phyloP scores from a whole-genome alignment of 768 basidiomycete species.

The Macrolepiota fuliginosa region DNA sequence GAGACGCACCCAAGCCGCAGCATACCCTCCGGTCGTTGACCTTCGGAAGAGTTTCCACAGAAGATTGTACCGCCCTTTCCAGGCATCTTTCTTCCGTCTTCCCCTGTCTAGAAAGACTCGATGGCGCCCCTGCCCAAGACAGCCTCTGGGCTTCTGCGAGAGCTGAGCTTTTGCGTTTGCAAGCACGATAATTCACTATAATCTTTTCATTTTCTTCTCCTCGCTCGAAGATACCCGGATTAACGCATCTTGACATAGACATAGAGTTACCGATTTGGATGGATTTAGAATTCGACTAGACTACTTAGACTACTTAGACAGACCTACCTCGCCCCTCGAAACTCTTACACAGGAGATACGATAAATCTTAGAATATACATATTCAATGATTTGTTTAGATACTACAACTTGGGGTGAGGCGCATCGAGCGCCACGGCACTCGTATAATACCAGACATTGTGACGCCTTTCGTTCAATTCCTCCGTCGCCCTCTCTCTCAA shows the following conservation, averaged over 20 bases:
- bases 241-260: background rate
- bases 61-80: background rate
- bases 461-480: conserved; percentile 10
- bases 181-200: background rate
- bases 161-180: background rate
- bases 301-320: background rate
- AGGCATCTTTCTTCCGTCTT: background rate
- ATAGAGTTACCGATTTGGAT: background rate
- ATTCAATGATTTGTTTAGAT: background rate
- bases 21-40: background rate
- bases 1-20: background rate
- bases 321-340: background rate
- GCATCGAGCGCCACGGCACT: background rate
- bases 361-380: background rate
- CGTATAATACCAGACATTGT: conserved; percentile 8
- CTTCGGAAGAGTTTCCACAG: background rate
- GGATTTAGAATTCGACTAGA: background rate
- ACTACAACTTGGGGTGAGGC: conserved; percentile 4
- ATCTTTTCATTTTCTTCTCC: background rate
- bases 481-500: conserved; percentile 5
- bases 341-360: background rate
- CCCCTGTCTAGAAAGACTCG: background rate
- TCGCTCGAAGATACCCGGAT: background rate
- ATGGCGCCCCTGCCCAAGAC: background rate
- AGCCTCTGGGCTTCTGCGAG: background rate